Evolutionary conservation across 208 protist genomes (phyloP), one percentile per base, ranked within the genome.

Genomic region (Crithidia thermophila): DNA sequence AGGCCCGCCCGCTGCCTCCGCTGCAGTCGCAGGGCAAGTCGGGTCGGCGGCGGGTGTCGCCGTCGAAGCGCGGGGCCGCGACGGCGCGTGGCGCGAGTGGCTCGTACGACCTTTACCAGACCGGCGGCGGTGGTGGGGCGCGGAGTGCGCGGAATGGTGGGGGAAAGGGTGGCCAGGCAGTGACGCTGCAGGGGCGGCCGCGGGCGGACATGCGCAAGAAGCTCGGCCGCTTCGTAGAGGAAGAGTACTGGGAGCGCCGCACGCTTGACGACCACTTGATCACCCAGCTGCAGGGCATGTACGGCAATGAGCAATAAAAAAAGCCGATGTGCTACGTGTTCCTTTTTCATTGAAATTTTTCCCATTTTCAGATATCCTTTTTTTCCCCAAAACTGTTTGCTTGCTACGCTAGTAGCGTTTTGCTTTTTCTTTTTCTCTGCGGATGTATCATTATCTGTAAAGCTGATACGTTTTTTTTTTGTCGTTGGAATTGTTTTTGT

Each of bases 211-310:
- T 16, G 59, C 65, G 52, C 4, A 87, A 79, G 53, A 65, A 74
- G 20, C 34, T 87, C 23, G 81, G 77, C 46, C 68, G 73, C 28
- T 55, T 60, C n/a, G 33, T 83, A 7, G 73, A 80, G 63, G 81
- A 87, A 20, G 77, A 87, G 25, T 87, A 82, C 67, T 53, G 33
- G 39, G 72, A 73, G 36, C 72, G 75, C 16, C 45, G 49, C 25
- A 58, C 56, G 13, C 59, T 80, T 21, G 83, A 89, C 52, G 67
- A 76, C 42, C 56, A 72, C 42, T 71, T 89, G 34, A 77, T 88
- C 30, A 52, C 45, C n/a, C 60, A 65, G 61, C 66, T 81, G 0
- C 61, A 75, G 36, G 42, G 23, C 1, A 69, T 75, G 61, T 75
- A 75, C 42, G 50, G 25, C n/a, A 49, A 25, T 2, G 27, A 50